Conservation (phyloP, 176 grass and related monocot species). For the Canna indica region DNA sequence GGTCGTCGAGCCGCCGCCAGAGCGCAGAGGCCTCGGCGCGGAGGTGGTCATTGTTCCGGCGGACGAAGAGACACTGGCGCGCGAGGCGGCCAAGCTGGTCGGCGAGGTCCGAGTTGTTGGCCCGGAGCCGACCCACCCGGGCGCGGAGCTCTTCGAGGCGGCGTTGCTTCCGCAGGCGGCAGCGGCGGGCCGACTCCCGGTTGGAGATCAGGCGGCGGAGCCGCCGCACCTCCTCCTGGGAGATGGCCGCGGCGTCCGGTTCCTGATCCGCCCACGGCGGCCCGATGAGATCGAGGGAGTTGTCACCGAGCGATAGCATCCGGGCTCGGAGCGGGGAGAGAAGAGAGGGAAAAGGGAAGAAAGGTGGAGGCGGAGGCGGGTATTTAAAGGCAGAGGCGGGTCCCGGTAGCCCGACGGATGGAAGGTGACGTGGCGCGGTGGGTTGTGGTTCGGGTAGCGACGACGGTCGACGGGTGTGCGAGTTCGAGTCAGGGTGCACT, state of each 20-base stretch:
- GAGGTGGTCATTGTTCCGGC: constrained; percentile 30
- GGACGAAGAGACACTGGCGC: constrained; percentile 11
- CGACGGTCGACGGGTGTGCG: background rate
- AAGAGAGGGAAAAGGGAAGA: background rate
- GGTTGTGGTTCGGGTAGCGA: background rate
- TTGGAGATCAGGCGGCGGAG: constrained; percentile 64
- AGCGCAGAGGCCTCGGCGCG: constrained; percentile 30
- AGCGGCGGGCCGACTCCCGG: constrained; percentile 65
- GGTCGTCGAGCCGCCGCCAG: constrained; percentile 27
- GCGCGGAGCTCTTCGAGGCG: constrained; percentile 36
- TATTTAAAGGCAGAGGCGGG: background rate
- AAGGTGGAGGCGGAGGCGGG: background rate
- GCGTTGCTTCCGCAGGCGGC: constrained; percentile 55
- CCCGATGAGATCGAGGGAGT: background rate
- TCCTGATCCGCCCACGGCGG: background rate
- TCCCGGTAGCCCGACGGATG: background rate
- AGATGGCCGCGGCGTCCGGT: background rate
- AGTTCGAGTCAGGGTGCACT: background rate
- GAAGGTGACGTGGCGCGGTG: background rate
- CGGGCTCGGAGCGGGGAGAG: too few species aligned
- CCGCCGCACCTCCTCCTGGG: constrained; percentile 16
- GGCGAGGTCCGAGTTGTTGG: constrained; percentile 28
- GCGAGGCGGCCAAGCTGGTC: background rate
- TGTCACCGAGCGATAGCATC: too few species aligned
- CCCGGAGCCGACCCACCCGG: constrained; percentile 12